Evolutionary conservation across 208 protist genomes (phyloP).

Genomic region (Trypanosoma avium): DNA sequence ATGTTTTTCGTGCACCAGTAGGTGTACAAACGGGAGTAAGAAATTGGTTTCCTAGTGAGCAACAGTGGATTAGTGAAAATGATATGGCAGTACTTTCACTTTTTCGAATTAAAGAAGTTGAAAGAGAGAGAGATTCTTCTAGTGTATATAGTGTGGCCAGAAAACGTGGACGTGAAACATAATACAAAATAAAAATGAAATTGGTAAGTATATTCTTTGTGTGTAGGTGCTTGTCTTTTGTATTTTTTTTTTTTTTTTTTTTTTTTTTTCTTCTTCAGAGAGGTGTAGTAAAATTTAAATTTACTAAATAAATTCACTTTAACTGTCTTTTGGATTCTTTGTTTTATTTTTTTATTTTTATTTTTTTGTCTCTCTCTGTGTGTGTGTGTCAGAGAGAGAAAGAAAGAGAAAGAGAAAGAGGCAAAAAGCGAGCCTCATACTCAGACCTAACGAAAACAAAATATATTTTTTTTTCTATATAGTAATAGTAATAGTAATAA

Average conservation of each 20-base stretch:
- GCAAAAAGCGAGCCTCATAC: neutral
- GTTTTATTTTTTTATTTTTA: slow-evolving; percentile 11
- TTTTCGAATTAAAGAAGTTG: slow-evolving; percentile 27
- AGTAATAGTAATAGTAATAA: too few relatives aligned
- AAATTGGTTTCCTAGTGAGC: slow-evolving; percentile 47
- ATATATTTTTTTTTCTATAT: too few relatives aligned
- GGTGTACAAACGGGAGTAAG: slow-evolving; percentile 39
- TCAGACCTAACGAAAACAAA: too few relatives aligned
- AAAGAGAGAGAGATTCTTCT: slow-evolving; percentile 25
- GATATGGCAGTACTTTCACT: slow-evolving; percentile 62
- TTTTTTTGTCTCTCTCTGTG: neutral
- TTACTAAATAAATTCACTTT: too few relatives aligned
- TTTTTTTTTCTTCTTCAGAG: too few relatives aligned
- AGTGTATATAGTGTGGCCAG: slow-evolving; percentile 32
- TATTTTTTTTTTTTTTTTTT: neutral
- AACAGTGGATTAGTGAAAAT: slow-evolving; percentile 57
- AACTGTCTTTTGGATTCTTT: too few relatives aligned
- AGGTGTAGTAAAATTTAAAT: too few relatives aligned
- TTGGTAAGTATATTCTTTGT: too few relatives aligned
- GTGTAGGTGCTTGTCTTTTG: neutral
- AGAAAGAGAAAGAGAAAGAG: neutral
- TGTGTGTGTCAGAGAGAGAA: neutral
- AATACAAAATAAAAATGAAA: neutral
- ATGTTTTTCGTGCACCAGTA: slow-evolving; percentile 56
- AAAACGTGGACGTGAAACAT: slow-evolving; percentile 31